Evolutionary conservation across 768 basidiomycete species (phyloP).

Genomic region (Tulasnella calospora): DNA sequence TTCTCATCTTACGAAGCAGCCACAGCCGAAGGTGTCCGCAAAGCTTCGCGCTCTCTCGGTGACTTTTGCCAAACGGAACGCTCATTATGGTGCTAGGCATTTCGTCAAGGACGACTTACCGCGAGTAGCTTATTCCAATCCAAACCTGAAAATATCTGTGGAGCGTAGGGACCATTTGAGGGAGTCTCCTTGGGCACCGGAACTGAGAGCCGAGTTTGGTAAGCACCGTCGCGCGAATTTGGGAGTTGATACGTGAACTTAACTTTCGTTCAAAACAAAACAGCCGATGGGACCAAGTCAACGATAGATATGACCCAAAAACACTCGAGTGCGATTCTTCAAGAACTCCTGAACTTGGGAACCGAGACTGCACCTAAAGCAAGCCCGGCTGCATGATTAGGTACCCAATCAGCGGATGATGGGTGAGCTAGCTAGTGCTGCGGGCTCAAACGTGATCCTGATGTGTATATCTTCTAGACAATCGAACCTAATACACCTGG

Average conservation of each 20-base stretch:
- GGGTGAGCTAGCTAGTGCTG: neutral
- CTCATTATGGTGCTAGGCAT: conserved; percentile 42
- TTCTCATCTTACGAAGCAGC: conserved; percentile 9
- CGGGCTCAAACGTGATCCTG: neutral
- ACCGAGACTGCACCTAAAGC: neutral
- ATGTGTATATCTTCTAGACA: neutral
- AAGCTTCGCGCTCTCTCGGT: conserved; percentile 19
- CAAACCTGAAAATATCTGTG: conserved; percentile 56
- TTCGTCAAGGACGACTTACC: conserved; percentile 77
- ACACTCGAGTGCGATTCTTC: conserved; percentile 24
- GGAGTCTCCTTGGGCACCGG: conserved; percentile 55
- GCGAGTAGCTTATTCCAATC: conserved; percentile 72
- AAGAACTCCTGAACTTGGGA: conserved; percentile 20
- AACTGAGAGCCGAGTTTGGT: conserved; percentile 62
- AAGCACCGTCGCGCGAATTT: conserved; percentile 35
- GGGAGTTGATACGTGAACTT: neutral
- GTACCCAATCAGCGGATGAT: neutral
- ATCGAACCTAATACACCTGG: no score
- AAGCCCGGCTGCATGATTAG: neutral
- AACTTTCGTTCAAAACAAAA: neutral
- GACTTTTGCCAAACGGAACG: conserved; percentile 25
- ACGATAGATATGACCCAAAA: conserved; percentile 28
- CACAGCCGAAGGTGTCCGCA: conserved; percentile 20
- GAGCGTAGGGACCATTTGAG: conserved; percentile 50
- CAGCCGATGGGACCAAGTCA: conserved; percentile 25